Evolutionary conservation across 345 rosid genomes (phyloP).

Genomic region (Zanthoxylum bungeanum): DNA sequence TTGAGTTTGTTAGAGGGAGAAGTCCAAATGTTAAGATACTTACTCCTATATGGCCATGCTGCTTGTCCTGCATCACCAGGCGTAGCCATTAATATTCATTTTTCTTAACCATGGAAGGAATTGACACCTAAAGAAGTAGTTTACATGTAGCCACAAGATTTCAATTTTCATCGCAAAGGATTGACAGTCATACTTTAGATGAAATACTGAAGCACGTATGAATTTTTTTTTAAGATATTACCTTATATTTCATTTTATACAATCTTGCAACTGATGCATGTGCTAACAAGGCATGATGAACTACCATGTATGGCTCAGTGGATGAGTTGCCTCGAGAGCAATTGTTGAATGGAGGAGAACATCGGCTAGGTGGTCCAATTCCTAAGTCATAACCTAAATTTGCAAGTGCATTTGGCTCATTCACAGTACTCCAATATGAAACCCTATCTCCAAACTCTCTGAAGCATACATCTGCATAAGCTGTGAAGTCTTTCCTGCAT

Average conservation of each 20-base stretch:
- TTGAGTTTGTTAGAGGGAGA: conserved; percentile 42
- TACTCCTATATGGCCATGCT: conserved; percentile 47
- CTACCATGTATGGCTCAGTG: conserved; percentile 64
- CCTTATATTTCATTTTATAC: conserved; percentile 65
- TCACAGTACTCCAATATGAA: conserved; percentile 61
- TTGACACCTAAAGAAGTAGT: neutral
- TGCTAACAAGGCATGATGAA: conserved; percentile 59
- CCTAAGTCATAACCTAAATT: conserved; percentile 34
- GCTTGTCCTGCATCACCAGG: conserved; percentile 41
- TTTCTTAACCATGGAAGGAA: neutral
- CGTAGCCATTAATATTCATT: neutral
- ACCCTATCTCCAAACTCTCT: conserved; percentile 68
- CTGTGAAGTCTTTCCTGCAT: no score
- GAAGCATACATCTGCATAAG: conserved; percentile 68
- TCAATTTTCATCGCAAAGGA: neutral
- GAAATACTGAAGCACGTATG: neutral
- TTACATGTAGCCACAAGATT: neutral
- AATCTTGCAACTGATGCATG: conserved; percentile 63
- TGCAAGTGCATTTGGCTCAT: conserved; percentile 55
- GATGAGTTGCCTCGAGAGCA: conserved; percentile 52
- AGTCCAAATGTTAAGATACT: conserved; percentile 32
- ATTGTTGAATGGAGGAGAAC: conserved; percentile 33
- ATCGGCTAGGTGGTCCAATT: conserved; percentile 32
- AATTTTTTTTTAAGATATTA: conserved; percentile 9
- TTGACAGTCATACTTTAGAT: neutral